Base-by-base conservation (phyloP, 2,329 filamentous ascomycete genomes). In the Blumeria graminis region DNA sequence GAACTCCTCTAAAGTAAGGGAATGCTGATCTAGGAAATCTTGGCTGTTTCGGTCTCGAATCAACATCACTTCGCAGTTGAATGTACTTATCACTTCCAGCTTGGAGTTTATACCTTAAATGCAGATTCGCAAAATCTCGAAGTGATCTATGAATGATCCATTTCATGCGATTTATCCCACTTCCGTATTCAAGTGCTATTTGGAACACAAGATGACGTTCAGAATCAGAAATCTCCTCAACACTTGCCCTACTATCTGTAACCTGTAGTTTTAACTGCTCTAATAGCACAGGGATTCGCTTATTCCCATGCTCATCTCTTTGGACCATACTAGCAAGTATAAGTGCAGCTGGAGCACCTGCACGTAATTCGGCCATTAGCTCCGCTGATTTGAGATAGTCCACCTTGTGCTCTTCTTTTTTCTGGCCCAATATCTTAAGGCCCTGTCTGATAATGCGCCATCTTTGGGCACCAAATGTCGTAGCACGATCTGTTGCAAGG, bases 271-370 rank as follows among this genome's bases (percentile, higher is more conserved):
- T 94, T 58, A 98, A 75, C 70, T 98, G 92, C 68, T 98, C 92
- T 6, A 98, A 76, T 3, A 98, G 77, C 56, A 98, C 88, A 0
- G 92, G 92, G 57, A 98, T 94, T 58, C 89, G 81, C 70, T 86
- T 92, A 69, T 94, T 92, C 53, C 90, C 88, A 63, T 95, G 86
- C 69, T 98, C 92, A 63, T 98, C 92, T 57, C 92, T 78, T 70
- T 96, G 92, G 63, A 96, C 92, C 86, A 96, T 95, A 65, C 89
- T 95, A 7, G 92, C 92, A 55, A 98, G 72, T 69, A 98, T 94
- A 58, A 98, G 73, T 18, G 90, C 92, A 28, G 92, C 92, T 3
- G 92, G 92, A 1, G 89, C 87, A 56, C 88, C 92, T 46, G 92
- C 93, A 53, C 92, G 78, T 39, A 98, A 73, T 69, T 98, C 92